Base-by-base conservation (phyloP, 2,329 filamentous ascomycete genomes). In the Zymoseptoria tritici region DNA sequence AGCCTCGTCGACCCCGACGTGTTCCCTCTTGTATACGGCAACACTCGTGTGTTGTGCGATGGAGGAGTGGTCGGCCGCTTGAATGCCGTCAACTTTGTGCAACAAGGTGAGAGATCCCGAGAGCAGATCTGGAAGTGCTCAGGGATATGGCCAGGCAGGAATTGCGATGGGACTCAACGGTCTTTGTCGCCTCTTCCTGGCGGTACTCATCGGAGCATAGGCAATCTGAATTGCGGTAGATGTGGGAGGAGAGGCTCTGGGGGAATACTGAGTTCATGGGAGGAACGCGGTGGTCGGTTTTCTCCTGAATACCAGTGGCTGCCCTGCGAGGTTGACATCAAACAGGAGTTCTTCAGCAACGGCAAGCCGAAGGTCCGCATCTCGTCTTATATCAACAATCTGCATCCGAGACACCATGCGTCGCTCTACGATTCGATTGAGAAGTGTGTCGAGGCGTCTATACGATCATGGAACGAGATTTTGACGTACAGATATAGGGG, bases 1-100 rank as follows among this genome's bases (percentile, higher is more conserved):
- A 79, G 85, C 60, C 69, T 57, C 20, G 50, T 62, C 29, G 52
- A 58, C 52, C 53, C 61, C 24, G n/a, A 52, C 21, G 49, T 68
- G 7, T 68, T 62, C 54, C 67, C 68, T 9, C 56, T 69, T 8
- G 49, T 68, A 9, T 68, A 66, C 60, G 68, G 66, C 9, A 51
- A 57, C 61, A 46, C 66, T 49, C 54, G 60, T 20, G 66, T 67
- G 36, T 52, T 70, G 3, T 49, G 50, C 11, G 29, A 63, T 22
- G 60, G 57, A 7, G 20, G 29, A 9, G 9, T 9, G 6, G 21
- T 55, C 56, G 60, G 56, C 16, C 26, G 50, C 4, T 5, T 52
- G 9, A 24, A 52, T 4, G 50, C 50, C 19, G 50, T 22, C 16
- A 9, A 52, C 9, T 22, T 11, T 9, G 50, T 16, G 5, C 9